Evolutionary conservation across 768 basidiomycete genomes (phyloP).

Genomic region (Lentinula boryana): DNA sequence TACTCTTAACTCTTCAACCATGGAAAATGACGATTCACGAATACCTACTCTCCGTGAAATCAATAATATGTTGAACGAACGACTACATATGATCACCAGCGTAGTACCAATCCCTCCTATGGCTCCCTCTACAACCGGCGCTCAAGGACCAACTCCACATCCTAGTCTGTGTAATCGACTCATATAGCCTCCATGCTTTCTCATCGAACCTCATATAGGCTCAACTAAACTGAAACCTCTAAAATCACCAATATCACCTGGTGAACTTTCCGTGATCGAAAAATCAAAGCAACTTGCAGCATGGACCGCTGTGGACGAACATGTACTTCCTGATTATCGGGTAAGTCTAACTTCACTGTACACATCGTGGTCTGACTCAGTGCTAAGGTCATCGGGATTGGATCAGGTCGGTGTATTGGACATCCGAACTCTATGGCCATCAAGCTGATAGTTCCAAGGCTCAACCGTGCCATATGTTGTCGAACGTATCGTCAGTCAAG

Average conservation of each 20-base stretch:
- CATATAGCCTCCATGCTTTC: not conserved
- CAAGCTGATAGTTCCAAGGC: conserved; percentile 32
- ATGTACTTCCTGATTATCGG: conserved; percentile 78
- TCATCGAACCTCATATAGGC: not conserved
- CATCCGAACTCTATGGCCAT: conserved; percentile 6
- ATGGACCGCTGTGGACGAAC: conserved; percentile 88
- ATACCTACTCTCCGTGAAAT: not conserved
- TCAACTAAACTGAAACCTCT: conserved; percentile 4
- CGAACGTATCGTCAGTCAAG: conserved; percentile 87
- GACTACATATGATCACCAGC: conserved; percentile 1
- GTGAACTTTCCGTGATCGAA: conserved; percentile 42
- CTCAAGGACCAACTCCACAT: not conserved
- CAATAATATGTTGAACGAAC: conserved; percentile 1
- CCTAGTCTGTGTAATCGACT: not conserved
- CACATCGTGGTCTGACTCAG: not conserved
- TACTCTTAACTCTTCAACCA: not conserved
- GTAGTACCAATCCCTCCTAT: conserved; percentile 2
- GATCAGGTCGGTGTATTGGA: conserved; percentile 52
- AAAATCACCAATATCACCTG: conserved; percentile 7
- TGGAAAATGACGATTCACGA: not conserved
- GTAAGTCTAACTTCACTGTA: conserved; percentile 33
- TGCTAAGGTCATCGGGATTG: conserved; percentile 78
- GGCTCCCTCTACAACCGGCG: not conserved
- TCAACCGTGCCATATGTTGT: conserved; percentile 97
- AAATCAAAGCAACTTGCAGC: conserved; percentile 87